A percentile compares a stretch with the other conserved stretches of the same genome.
These are phyloP conservation scores for Verticillium longisporum DNA, from an alignment of 2,329 filamentous ascomycete species.

Conservation along the genomic window DNA sequence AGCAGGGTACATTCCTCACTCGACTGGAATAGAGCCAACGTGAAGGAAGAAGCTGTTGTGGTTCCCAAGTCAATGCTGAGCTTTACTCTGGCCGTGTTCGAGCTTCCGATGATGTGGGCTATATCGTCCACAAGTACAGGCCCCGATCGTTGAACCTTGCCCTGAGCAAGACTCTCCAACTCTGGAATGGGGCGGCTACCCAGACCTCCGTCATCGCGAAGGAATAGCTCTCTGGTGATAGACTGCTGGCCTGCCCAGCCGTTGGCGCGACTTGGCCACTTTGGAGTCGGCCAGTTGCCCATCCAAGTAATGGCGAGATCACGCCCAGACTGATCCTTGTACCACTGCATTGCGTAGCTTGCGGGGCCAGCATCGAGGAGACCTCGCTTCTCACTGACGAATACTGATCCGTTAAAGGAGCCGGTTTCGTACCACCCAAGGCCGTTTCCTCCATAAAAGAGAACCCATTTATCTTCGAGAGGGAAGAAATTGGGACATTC, in stretches of 20 bases:
- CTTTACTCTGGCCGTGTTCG: constrained; percentile 16
- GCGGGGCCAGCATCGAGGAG: constrained; percentile 17
- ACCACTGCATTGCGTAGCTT: constrained; percentile 23
- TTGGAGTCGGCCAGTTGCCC: constrained; percentile 17
- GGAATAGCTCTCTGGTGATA: constrained; percentile 19
- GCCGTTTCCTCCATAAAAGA: constrained; percentile 16
- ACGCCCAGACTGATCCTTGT: constrained; percentile 19
- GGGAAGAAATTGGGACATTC: constrained; percentile 20
- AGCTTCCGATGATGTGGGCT: constrained; percentile 11
- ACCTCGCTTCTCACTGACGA: constrained; percentile 17
- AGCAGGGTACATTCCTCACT: constrained; percentile 15
- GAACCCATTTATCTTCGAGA: constrained; percentile 18
- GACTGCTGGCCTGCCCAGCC: constrained; percentile 21
- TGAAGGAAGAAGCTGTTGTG: constrained; percentile 17
- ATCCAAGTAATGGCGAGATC: constrained; percentile 18
- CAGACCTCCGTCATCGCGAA: constrained; percentile 18
- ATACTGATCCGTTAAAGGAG: constrained; percentile 14
- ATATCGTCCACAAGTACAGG: constrained; percentile 9
- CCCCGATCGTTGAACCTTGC: constrained; percentile 10
- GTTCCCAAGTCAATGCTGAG: constrained; percentile 15
- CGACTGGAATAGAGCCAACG: constrained; percentile 16
- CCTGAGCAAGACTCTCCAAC: constrained; percentile 14
- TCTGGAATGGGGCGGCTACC: constrained; percentile 17
- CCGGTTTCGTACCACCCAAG: constrained; percentile 16
- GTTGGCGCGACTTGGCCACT: constrained; percentile 19